A percentile compares a stretch with the other conserved stretches of the same genome.
phyloP scores from a whole-genome alignment of 371 early-diverging fungal genomes.

The Apophysomyces variabilis region DNA sequence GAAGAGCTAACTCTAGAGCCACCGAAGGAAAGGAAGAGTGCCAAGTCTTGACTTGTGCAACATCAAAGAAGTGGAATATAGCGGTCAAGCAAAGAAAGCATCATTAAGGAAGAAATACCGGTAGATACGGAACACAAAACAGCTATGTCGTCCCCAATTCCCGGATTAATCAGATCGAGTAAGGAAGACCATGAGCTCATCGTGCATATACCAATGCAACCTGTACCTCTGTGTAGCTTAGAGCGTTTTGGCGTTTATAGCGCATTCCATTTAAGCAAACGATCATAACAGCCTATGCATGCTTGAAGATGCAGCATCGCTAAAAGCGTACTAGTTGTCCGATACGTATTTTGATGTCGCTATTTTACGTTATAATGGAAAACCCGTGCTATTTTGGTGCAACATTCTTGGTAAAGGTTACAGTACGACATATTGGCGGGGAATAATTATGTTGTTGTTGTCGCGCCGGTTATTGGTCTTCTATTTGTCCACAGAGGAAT shows the following conservation, averaged over 20 bases:
- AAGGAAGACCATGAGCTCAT: neutral
- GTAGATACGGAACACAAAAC: constrained; percentile 5
- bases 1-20: too few relatives aligned
- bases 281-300: too few relatives aligned
- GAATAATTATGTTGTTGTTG: constrained; percentile 7
- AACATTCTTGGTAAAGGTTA: constrained; percentile 1
- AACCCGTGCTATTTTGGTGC: constrained; percentile 5
- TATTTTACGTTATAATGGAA: too few relatives aligned
- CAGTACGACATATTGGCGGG: constrained; percentile 10
- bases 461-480: neutral
- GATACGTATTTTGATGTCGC: too few relatives aligned
- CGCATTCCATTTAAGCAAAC: too few relatives aligned
- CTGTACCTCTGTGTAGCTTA: neutral
- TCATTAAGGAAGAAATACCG: neutral
- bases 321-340: too few relatives aligned
- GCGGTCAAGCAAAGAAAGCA: neutral
- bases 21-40: too few relatives aligned
- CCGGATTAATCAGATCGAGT: neutral
- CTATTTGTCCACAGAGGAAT: neutral
- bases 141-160: neutral
- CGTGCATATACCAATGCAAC: neutral
- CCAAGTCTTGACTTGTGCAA: too few relatives aligned
- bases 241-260: neutral
- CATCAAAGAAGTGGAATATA: too few relatives aligned
- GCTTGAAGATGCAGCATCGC: too few relatives aligned